Percentiles rank a stretch among this genome's conserved stretches.
Conservation (phyloP, 2,329 filamentous ascomycete genomes). For the Coniochaeta sp. region DNA sequence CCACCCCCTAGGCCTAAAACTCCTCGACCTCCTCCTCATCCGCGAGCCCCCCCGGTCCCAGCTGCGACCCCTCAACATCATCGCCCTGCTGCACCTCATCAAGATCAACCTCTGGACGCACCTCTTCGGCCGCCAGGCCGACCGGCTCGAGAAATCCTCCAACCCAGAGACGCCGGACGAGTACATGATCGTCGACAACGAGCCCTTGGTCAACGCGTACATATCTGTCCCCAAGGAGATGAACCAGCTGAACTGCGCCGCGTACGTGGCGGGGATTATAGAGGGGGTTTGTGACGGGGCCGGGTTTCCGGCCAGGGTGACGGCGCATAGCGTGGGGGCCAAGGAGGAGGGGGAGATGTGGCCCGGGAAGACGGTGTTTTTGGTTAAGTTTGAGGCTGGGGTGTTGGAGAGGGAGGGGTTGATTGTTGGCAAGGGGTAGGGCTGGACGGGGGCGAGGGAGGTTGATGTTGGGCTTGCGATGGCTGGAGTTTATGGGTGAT, state of each 20-base stretch:
- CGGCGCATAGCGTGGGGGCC: constrained; percentile 66
- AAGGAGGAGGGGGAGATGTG: constrained; percentile 70
- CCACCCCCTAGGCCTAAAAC: constrained; percentile 86
- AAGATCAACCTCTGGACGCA: constrained; percentile 88
- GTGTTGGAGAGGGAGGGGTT: constrained; percentile 88
- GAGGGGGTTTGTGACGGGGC: constrained; percentile 94
- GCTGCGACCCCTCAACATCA: constrained; percentile 76
- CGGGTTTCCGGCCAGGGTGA: constrained; percentile 82
- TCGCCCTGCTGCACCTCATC: constrained; percentile 90
- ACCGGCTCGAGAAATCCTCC: constrained; percentile 83
- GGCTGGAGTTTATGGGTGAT: constrained; percentile 1
- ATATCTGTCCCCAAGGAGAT: constrained; percentile 92
- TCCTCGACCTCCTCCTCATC: constrained; percentile 91
- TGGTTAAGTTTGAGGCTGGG: constrained; percentile 84
- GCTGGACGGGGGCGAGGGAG: constrained; percentile 24
- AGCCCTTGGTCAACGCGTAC: constrained; percentile 91
- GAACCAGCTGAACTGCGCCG: constrained; percentile 92
- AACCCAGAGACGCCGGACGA: constrained; percentile 80
- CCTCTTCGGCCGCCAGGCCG: constrained; percentile 84
- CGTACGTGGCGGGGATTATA: constrained; percentile 89
- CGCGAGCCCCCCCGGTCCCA: constrained; percentile 65
- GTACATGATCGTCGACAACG: constrained; percentile 99
- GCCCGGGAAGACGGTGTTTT: constrained; percentile 92
- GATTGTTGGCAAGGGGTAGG: constrained; percentile 36
- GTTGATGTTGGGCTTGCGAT: not conserved